Percentiles rank a stretch among this genome's conserved stretches.
Conservation (phyloP, 2,329 filamentous ascomycete species). For the Zarea fungicola region DNA sequence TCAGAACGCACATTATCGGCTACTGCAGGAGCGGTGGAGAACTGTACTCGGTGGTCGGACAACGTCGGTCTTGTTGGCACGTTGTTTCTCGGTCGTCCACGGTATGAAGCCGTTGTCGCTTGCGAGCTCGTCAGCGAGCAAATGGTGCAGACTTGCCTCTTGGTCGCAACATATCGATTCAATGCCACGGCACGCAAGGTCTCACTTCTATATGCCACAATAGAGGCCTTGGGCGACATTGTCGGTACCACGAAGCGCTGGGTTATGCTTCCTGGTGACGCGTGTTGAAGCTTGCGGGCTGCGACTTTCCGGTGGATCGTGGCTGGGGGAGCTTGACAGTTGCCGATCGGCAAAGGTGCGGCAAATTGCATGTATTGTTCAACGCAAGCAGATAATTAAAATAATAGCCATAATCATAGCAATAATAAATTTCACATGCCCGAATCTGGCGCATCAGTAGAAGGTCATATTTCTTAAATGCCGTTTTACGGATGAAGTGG, state of each 20-base stretch:
- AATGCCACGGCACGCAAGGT: slow-evolving; percentile 3
- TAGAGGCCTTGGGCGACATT: slow-evolving; percentile 11
- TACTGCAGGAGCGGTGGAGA: slow-evolving; percentile 21
- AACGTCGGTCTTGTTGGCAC: slow-evolving; percentile 3
- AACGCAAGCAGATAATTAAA: no score
- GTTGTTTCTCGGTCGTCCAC: slow-evolving; percentile 1
- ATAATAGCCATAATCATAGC: no score
- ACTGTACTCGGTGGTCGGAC: not conserved
- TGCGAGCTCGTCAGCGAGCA: slow-evolving; percentile 10
- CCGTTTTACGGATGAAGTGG: no score
- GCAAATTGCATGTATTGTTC: not conserved
- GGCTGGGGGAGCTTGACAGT: not conserved
- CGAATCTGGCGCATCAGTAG: no score
- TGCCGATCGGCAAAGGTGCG: slow-evolving; percentile 8
- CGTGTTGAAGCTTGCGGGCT: not conserved
- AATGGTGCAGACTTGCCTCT: slow-evolving; percentile 10
- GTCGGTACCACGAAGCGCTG: not conserved
- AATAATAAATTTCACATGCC: no score
- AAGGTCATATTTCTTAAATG: no score
- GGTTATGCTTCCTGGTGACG: not conserved
- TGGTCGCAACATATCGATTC: not conserved
- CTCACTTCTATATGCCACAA: not conserved
- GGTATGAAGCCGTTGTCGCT: not conserved
- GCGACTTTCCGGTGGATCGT: slow-evolving; percentile 6
- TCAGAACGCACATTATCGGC: slow-evolving; percentile 39